A percentile compares a stretch with the other conserved stretches of the same genome.
Conservation (phyloP, 2,329 filamentous ascomycete species). For the Penicillium sp. region DNA sequence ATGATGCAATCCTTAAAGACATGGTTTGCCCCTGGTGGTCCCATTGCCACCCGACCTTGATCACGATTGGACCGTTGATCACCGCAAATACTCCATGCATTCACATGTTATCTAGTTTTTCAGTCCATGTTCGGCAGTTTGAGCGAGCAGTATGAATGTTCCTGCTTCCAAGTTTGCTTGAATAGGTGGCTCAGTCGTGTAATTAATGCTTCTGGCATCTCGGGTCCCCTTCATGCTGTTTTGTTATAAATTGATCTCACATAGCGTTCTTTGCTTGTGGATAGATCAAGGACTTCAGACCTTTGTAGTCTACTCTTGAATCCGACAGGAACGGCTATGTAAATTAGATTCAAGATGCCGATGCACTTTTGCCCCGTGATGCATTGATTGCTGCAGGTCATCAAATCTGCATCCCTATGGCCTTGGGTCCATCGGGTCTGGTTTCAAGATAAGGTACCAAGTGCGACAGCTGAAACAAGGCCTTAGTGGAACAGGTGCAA, state of each 20-base stretch:
- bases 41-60: conserved; percentile 7
- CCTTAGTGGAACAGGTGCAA: neutral
- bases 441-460: neutral
- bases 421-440: conserved; percentile 8
- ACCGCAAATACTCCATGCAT: neutral
- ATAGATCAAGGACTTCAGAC: neutral
- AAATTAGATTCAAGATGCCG: neutral
- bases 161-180: neutral
- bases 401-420: neutral
- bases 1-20: conserved; percentile 13
- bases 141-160: neutral
- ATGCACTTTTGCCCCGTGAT: neutral
- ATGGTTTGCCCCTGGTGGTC: conserved; percentile 6
- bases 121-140: neutral
- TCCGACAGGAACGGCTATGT: neutral
- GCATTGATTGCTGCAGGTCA: neutral
- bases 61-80: neutral
- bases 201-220: neutral
- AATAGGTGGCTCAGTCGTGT: neutral
- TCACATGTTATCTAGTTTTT: neutral
- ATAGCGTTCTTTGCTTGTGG: neutral
- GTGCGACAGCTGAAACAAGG: neutral
- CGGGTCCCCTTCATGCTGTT: neutral
- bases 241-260: neutral
- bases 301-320: neutral